Base-by-base conservation (phyloP, 2,329 filamentous ascomycete genomes). In the Lasiodiplodia citricola region DNA sequence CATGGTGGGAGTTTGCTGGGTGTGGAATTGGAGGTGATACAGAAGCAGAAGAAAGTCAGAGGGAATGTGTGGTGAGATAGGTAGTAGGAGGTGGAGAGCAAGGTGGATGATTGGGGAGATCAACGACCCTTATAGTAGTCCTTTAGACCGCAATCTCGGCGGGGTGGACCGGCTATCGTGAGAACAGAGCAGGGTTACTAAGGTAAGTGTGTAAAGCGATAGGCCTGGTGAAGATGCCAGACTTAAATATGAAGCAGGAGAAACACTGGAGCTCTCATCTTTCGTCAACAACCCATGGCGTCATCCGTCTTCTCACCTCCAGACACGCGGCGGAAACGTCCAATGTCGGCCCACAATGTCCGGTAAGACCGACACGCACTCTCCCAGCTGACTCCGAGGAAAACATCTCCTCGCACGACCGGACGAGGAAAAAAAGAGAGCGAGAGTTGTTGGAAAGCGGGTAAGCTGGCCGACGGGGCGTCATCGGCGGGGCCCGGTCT, bases 1-100 rank as follows among this genome's bases (percentile, higher is more conserved):
- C 76, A 78, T 55, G 52, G 18, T 10, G 44, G 7, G 18, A 4
- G 3, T 0, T 35, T 54, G 50, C 14, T 57, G 38, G 8, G 44
- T n/a, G 18, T 21, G 44, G n/a, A 21, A 47, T 23, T 7, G 41
- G 31, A 35, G 2, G n/a, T 21, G 23, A 10, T 13, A 23, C 2
- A 3, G n/a, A 50, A 23, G 60, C 21, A 21, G 6, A 18, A 25
- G 23, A 11, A 52, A 14, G 28, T 38, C 31, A 28, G 28, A 13
- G 11, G 35, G 13, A 44, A 8, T 23, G 25, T 4, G 37, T 16
- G 41, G 7, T 50, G 47, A 23, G 18, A 18, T 2, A 16, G 60
- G 28, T 18, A 31, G 41, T 14, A 8, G 35, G 4, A 50, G 31
- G 14, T 21, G 23, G 18, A 16, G 28, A 31, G 25, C 14, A 25